These are phyloP conservation scores for Lentinus tigrinus DNA, from an alignment of 768 basidiomycete species.

Conservation along the genomic window DNA sequence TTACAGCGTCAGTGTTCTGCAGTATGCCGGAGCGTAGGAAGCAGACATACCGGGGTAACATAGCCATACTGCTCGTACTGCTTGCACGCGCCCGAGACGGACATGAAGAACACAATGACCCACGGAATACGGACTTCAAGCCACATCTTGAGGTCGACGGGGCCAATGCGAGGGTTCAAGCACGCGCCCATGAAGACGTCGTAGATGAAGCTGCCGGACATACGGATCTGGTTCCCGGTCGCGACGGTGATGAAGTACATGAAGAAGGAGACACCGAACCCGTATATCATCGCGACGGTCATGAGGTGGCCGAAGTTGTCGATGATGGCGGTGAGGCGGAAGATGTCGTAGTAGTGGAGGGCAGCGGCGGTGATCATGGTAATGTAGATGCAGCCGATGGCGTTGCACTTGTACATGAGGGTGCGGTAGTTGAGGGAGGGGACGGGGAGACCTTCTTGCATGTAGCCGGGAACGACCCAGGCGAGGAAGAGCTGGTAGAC, in stretches of 20 bases:
- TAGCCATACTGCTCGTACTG: constrained; percentile 93
- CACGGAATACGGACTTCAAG: constrained; percentile 96
- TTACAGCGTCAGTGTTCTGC: neutral
- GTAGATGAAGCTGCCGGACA: constrained; percentile 94
- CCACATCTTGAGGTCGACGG: constrained; percentile 98
- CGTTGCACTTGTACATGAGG: constrained; percentile 97
- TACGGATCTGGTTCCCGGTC: constrained; percentile 80
- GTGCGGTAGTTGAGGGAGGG: constrained; percentile 92
- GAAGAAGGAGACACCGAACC: constrained; percentile 76
- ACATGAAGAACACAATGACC: constrained; percentile 92
- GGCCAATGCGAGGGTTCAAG: constrained; percentile 90
- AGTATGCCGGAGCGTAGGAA: neutral
- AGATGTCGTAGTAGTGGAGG: constrained; percentile 78
- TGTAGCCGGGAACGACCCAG: constrained; percentile 85
- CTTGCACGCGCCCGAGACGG: constrained; percentile 91
- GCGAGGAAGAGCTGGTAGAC: constrained; percentile 89
- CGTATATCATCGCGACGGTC: constrained; percentile 92
- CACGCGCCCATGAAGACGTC: constrained; percentile 96
- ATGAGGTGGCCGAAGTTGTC: constrained; percentile 96
- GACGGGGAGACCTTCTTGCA: constrained; percentile 94
- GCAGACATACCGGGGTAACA: constrained; percentile 76
- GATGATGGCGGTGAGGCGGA: constrained; percentile 92
- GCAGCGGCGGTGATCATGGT: constrained; percentile 73
- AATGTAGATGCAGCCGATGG: constrained; percentile 77
- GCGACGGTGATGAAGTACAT: constrained; percentile 78